Conservation (phyloP, 345 rosid genomes). For the Linum tenue region DNA sequence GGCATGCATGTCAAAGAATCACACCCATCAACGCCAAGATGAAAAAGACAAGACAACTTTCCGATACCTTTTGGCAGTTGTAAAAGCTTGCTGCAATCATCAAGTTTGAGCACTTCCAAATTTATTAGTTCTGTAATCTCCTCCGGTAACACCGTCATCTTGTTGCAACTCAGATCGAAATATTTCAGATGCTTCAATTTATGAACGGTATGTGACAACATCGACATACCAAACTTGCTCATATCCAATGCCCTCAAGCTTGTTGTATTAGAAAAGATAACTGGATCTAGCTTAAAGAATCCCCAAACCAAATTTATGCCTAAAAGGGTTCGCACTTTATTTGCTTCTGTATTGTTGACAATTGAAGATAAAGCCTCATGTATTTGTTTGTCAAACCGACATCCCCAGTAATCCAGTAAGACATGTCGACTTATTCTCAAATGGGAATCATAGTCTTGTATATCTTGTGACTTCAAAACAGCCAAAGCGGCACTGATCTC, state of each 20-base stretch:
- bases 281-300: background rate
- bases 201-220: background rate
- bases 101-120: background rate
- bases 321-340: too few relatives aligned
- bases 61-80: background rate
- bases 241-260: background rate
- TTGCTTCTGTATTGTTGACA: too few relatives aligned
- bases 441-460: background rate
- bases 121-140: background rate
- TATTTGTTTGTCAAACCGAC: too few relatives aligned
- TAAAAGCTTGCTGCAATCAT: background rate
- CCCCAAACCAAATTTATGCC: too few relatives aligned
- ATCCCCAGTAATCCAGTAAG: too few relatives aligned
- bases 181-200: background rate
- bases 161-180: background rate
- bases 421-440: background rate
- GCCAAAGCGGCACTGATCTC: background rate
- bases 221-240: background rate
- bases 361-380: too few relatives aligned
- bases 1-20: background rate
- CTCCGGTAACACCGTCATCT: background rate
- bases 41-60: background rate
- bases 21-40: background rate
- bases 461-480: too few relatives aligned
- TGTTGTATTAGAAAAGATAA: background rate